These are phyloP conservation scores for Acanthamoeba royreba DNA, from an alignment of 208 protist genomes.

Conservation along the genomic window DNA sequence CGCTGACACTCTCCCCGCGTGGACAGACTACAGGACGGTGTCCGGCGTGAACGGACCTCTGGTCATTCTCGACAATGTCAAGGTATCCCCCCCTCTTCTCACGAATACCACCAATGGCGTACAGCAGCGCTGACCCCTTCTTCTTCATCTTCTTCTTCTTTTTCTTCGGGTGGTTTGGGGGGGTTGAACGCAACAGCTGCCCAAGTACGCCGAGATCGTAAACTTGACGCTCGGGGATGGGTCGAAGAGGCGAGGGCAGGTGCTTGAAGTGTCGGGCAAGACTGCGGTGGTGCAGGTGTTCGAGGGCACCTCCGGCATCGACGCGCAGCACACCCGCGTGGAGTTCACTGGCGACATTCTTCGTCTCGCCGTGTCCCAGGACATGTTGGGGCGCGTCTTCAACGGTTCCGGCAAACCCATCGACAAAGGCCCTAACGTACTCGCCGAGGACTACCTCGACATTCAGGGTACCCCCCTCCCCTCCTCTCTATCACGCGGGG, in stretches of 20 bases:
- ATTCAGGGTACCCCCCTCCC: conserved; percentile 87
- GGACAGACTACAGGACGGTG: conserved; percentile 97
- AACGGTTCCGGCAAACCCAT: conserved; percentile 99
- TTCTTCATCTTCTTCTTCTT: not conserved
- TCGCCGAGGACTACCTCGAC: conserved; percentile 99
- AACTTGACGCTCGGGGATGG: conserved; percentile 97
- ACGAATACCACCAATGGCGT: too few species aligned
- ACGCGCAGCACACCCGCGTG: conserved; percentile 92
- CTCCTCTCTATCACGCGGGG: not conserved
- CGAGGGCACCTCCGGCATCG: conserved; percentile 99
- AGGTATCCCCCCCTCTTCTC: conserved; percentile 67
- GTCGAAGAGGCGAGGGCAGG: conserved; percentile 92
- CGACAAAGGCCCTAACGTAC: conserved; percentile 94
- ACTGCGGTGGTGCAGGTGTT: conserved; percentile 99
- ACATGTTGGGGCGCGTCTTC: conserved; percentile 99
- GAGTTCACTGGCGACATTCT: conserved; percentile 99
- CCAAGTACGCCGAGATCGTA: conserved; percentile 99
- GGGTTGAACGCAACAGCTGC: conserved; percentile 80
- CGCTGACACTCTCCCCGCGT: not conserved
- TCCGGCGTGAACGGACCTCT: conserved; percentile 98
- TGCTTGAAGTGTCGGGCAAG: conserved; percentile 97
- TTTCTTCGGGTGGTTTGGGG: not conserved
- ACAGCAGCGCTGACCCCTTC: not conserved
- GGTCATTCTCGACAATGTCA: conserved; percentile 99
- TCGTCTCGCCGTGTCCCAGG: conserved; percentile 97